Base-by-base conservation (phyloP, 495 filamentous ascomycete species). In the Penicillium manginii region DNA sequence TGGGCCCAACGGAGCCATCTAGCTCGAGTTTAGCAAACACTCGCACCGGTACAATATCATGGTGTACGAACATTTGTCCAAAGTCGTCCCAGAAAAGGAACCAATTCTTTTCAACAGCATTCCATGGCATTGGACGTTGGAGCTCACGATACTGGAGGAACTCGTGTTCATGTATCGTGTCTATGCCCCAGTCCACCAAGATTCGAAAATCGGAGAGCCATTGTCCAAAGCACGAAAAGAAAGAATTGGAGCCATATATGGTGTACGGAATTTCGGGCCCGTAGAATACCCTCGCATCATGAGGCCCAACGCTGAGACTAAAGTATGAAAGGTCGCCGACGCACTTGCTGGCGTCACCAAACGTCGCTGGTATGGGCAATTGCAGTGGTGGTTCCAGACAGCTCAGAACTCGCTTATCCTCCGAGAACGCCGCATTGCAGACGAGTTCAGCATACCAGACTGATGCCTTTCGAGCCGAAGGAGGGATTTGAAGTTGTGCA, bases 251-350 rank as follows among this genome's bases (percentile, higher is more conserved):
- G 23, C 81, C 81, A 50, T 74, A 84, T 1, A 81, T 59, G 2
- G 64, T 71, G 43, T 75, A 79, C 0, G 81, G 78, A 26, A 26
- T 26, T 26, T 26, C 23, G 23, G 23, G 23, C 23, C 83, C 81
- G 58, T 79, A 80, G 65, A 84, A 80, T 14, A 84, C 77, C 21
- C 81, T 68, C 2, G 80, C 80, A 54, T 86, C 82, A 58, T 81
- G 80, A 1, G 79, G 79, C 0, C 82, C 81, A 31, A 75, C 49
- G 56, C 68, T 80, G 15, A 77, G 51, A 31, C 47, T 61, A 17
- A 77, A 59, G 31, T 63, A 63, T 3, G 59, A 67, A 12, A 78
- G 54, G 4, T 78, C 68, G 9, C 73, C 78, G 10, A 61, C 32
- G 66, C 81, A 83, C 17, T 77, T 73, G 52, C 47, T 56, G 50